Percentiles rank a stretch among this genome's conserved stretches.
phyloP scores from a whole-genome alignment of 441 rosid species.

The Flueggea neowawraea region DNA sequence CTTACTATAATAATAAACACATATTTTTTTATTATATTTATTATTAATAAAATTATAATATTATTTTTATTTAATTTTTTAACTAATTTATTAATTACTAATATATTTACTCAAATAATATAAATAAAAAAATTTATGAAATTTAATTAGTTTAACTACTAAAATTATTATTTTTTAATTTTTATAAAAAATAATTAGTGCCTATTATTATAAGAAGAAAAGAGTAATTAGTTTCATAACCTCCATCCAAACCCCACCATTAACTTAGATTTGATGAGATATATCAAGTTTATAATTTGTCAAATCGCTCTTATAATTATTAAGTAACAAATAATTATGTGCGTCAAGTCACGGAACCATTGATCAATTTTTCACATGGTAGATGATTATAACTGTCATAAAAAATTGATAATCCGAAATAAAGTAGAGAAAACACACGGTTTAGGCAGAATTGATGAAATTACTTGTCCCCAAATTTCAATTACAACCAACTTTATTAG shows the following conservation, averaged over 20 bases:
- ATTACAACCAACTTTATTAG: constrained; percentile 2
- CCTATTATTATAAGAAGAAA: no score
- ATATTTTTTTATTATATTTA: no score
- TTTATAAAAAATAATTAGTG: background rate
- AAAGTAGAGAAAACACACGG: constrained; percentile 5
- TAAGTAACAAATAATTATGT: constrained; percentile 19
- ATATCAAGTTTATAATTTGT: constrained; percentile 13
- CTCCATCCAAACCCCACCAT: background rate
- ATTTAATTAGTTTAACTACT: no score
- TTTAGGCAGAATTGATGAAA: constrained; percentile 1
- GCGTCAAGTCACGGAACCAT: constrained; percentile 9
- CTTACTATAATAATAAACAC: no score
- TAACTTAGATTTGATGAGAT: constrained; percentile 12
- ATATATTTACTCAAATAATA: no score
- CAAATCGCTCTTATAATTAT: constrained; percentile 16
- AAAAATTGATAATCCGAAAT: background rate
- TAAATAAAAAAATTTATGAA: no score
- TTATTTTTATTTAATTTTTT: no score
- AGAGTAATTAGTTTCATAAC: no score
- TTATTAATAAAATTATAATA: no score
- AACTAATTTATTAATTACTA: no score
- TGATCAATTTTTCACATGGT: constrained; percentile 22
- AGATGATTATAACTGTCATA: constrained; percentile 32
- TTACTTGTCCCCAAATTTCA: constrained; percentile 3
- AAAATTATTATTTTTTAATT: background rate